Conservation (phyloP, 805 yeast genomes). For the Wickerhamiella shivajii region DNA sequence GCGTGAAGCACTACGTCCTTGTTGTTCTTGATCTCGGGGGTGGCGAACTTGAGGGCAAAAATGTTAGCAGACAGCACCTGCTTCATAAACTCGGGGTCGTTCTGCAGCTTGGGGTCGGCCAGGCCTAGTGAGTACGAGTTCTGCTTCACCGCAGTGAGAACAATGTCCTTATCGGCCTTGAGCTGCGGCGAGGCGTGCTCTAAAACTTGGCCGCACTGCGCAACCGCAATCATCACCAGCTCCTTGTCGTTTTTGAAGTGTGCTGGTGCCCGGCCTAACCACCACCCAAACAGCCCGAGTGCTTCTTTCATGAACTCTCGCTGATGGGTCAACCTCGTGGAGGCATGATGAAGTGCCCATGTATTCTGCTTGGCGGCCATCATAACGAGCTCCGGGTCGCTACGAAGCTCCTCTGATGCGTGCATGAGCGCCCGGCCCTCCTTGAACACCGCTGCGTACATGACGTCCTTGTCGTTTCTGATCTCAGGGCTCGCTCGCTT, state of each 20-base stretch:
- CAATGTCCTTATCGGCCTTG: not conserved
- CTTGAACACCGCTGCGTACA: constrained; percentile 6
- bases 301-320: constrained; percentile 7
- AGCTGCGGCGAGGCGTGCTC: constrained; percentile 1
- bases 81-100: too few relatives aligned
- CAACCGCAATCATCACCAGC: not conserved
- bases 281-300: too few relatives aligned
- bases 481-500: too few relatives aligned
- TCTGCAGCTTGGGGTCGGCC: too few relatives aligned
- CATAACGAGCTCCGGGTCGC: constrained; percentile 4
- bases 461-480: constrained; percentile 4
- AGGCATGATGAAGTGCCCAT: too few relatives aligned
- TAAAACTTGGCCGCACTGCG: not conserved
- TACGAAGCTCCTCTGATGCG: constrained; percentile 4
- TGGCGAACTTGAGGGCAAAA: too few relatives aligned
- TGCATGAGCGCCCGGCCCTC: constrained; percentile 5
- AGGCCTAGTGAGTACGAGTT: not conserved
- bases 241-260: not conserved
- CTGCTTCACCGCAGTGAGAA: not conserved
- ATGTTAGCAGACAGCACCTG: too few relatives aligned
- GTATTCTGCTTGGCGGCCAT: constrained; percentile 3
- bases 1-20: too few relatives aligned
- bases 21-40: too few relatives aligned
- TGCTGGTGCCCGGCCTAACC: too few relatives aligned
- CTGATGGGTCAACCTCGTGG: constrained; percentile 2